A percentile compares a stretch with the other conserved stretches of the same genome.
Conservation (phyloP, 306 rosid species). For the Sphenostylis stenocarpa region DNA sequence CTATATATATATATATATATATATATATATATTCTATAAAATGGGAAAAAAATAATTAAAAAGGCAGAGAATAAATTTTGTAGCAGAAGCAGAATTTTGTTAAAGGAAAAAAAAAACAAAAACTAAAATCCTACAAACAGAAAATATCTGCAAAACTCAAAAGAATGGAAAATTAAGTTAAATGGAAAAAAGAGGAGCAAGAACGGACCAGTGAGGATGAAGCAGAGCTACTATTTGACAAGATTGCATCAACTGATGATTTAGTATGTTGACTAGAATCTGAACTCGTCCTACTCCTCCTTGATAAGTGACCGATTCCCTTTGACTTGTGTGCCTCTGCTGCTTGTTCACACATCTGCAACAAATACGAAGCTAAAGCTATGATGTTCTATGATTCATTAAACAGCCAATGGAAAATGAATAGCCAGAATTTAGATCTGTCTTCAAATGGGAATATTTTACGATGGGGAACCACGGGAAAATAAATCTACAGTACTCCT, state of each 20-base stretch:
- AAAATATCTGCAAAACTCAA: conserved; percentile 20
- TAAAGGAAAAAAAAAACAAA: not conserved
- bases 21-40: too few relatives aligned
- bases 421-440: conserved; percentile 19
- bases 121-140: conserved; percentile 5
- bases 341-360: conserved; percentile 97
- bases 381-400: conserved; percentile 7
- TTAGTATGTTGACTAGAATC: conserved; percentile 61
- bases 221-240: conserved; percentile 49
- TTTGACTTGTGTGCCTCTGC: conserved; percentile 95
- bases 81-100: not conserved
- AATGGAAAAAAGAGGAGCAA: not conserved
- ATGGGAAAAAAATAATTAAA: too few relatives aligned
- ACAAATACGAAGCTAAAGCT: conserved; percentile 26
- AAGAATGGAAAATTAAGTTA: not conserved
- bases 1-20: too few relatives aligned
- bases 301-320: conserved; percentile 63
- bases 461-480: not conserved
- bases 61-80: too few relatives aligned
- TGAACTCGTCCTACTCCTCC: conserved; percentile 67
- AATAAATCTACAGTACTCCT: not conserved
- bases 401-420: conserved; percentile 25
- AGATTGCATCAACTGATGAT: conserved; percentile 86
- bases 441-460: conserved; percentile 13
- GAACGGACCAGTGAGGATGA: conserved; percentile 40